Base-by-base conservation (phyloP, 2,329 filamentous ascomycete species). In the Claviceps sp. region DNA sequence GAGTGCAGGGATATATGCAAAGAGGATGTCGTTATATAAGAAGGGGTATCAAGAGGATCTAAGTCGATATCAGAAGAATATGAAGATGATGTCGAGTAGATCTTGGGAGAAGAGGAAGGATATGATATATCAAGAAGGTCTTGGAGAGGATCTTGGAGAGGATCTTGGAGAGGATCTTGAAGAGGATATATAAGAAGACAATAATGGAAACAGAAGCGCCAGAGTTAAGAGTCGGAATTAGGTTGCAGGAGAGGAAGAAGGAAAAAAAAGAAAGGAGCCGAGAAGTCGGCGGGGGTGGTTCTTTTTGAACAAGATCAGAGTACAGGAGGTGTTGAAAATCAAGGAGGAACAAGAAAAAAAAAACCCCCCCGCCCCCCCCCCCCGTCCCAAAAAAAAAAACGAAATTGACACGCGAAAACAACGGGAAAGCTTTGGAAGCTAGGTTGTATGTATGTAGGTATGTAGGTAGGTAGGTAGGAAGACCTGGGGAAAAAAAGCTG, bases 51-150 rank as follows among this genome's bases (percentile, higher is more conserved):
- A 45, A 26, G 23, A 45, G 16, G 22, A 14, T 45, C 2, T 69
- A 85, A 84, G 72, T 95, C 95, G 44, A 39, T 42, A 39, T 34
- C 29, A 34, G 14, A 23, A 36, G 23, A 14, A 43, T 36, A 13
- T 11, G 29, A 34, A 34, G 29, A 34, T 34, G 29, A 34, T 11
- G 29, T 34, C 29, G 29, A 34, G 29, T 34, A 34, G 29, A 34
- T 34, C 29, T 34, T 34, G 9, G 9, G 9, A 34, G 29, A 34
- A 34, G 29, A 34, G 29, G 9, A 34, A 4, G 29, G 29, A n/a
- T n/a, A n/a, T n/a, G n/a, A n/a, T n/a, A 34, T 34, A 34, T 34
- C 29, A 34, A 34, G 29, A 34, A 11, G 29, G 29, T 34, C 29
- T 34, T 29, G 26, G 3, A 29, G 26, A 29, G 26, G 26, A 29